A percentile compares a stretch with the other conserved stretches of the same genome.
Evolutionary conservation across 345 rosid species (phyloP).

Genomic region (Eucalyptus lansdowneana): DNA sequence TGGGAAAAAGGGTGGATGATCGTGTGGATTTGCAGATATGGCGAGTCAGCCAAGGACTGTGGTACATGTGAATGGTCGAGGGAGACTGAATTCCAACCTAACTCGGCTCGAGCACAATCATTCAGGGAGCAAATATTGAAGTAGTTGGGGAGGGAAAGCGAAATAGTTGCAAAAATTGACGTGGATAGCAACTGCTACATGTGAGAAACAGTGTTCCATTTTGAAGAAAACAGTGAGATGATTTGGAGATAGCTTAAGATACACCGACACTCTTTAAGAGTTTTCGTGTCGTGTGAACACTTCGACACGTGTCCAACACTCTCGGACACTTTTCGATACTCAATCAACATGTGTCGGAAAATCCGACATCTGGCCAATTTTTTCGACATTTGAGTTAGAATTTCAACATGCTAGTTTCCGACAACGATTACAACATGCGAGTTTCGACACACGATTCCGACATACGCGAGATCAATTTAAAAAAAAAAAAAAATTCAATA

Average conservation of each 20-base stretch:
- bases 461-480: accelerated
- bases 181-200: not conserved
- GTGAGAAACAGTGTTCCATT: not conserved
- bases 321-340: accelerated
- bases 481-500: no score
- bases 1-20: not conserved
- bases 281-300: accelerated
- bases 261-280: no score
- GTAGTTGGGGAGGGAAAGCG: not conserved
- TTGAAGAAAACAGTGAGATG: not conserved
- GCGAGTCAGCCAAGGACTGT: not conserved
- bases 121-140: not conserved
- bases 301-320: accelerated
- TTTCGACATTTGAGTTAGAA: accelerated
- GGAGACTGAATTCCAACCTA: not conserved
- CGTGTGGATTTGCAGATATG: not conserved
- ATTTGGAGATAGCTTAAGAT: no score
- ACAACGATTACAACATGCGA: accelerated
- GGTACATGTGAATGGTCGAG: not conserved
- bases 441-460: no score
- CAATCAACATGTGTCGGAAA: accelerated
- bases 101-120: not conserved
- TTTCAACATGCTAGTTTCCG: no score
- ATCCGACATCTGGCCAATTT: accelerated
- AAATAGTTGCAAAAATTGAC: not conserved